phyloP scores from a whole-genome alignment of 2,329 filamentous ascomycete species.

The Beauveria caledonica region DNA sequence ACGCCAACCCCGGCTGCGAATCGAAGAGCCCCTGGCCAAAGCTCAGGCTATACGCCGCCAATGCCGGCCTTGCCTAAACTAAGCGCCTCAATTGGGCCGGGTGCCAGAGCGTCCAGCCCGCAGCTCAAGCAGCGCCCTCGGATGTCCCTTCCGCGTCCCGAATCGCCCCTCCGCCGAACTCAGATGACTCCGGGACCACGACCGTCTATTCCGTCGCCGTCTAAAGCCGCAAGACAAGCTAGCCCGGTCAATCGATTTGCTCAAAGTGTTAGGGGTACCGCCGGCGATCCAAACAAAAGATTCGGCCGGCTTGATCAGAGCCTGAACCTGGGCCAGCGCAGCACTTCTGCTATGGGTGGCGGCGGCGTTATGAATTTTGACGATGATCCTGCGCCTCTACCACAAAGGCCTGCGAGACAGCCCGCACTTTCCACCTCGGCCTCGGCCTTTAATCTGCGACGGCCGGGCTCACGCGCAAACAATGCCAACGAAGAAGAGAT shows the following conservation, averaged over 20 bases:
- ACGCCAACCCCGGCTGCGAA: conserved; percentile 58
- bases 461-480: conserved; percentile 46
- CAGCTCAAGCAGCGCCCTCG: conserved; percentile 58
- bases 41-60: conserved; percentile 55
- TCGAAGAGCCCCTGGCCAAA: conserved; percentile 46
- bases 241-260: conserved; percentile 50
- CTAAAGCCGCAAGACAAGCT: conserved; percentile 25
- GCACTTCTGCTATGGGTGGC: conserved; percentile 50
- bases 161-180: conserved; percentile 70
- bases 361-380: conserved; percentile 44
- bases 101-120: conserved; percentile 59
- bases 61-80: conserved; percentile 66
- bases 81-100: conserved; percentile 78
- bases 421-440: conserved; percentile 47
- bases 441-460: conserved; percentile 44
- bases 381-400: conserved; percentile 48
- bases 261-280: conserved; percentile 53
- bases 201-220: conserved; percentile 49
- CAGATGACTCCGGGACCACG: conserved; percentile 54
- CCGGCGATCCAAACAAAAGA: conserved; percentile 54
- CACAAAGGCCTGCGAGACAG: conserved; percentile 41
- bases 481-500: conserved; percentile 60
- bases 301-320: conserved; percentile 39
- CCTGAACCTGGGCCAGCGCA: conserved; percentile 47
- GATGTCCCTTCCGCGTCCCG: conserved; percentile 75